Evolutionary conservation across 192 early-diverging fungal species (phyloP).

Genomic region (Paraglomus occultum): DNA sequence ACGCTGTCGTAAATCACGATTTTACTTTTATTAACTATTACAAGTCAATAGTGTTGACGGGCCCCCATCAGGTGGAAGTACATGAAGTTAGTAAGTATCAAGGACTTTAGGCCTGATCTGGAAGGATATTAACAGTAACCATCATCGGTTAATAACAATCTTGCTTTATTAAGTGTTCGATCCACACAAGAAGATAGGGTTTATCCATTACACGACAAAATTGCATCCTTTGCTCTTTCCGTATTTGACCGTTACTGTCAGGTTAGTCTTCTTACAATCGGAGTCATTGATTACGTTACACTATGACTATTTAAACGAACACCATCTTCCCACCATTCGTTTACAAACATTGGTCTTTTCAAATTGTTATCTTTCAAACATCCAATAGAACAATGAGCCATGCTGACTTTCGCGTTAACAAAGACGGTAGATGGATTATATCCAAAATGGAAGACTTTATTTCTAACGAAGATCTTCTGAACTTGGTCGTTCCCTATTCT

Average conservation of each 20-base stretch:
- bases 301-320: neutral
- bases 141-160: neutral
- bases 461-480: slow-evolving; percentile 5
- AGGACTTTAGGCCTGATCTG: neutral
- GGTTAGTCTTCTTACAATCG: neutral
- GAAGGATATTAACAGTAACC: too few species aligned
- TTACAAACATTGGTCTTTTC: neutral
- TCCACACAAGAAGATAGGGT: neutral
- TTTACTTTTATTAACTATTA: neutral
- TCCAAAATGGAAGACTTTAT: neutral
- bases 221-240: neutral
- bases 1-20: neutral
- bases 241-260: neutral
- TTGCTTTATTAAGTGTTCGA: neutral
- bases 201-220: neutral
- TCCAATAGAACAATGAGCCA: neutral
- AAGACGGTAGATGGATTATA: neutral
- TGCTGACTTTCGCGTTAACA: neutral
- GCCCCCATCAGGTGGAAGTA: neutral
- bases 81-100: slow-evolving; percentile 7
- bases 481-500: neutral
- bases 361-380: neutral
- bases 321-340: neutral
- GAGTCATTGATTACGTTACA: neutral
- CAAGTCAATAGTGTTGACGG: neutral